Conservation (phyloP, 768 basidiomycete genomes). For the Cystobasidium onofrii region DNA sequence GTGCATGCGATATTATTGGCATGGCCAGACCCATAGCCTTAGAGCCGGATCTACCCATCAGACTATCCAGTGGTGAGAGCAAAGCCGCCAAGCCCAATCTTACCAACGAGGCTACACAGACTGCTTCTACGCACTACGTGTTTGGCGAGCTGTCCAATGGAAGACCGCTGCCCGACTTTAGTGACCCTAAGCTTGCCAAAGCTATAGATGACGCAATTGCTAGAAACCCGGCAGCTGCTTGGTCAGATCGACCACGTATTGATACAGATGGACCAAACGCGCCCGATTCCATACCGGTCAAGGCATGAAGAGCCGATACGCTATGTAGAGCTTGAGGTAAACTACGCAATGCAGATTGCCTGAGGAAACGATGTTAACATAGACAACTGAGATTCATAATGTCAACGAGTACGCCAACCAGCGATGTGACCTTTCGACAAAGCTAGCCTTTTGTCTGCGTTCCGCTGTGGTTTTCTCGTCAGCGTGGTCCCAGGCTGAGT, state of each 20-base stretch:
- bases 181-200: constrained; percentile 22
- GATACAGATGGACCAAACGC: not conserved
- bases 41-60: constrained; percentile 43
- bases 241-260: not conserved
- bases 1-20: constrained; percentile 39
- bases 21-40: constrained; percentile 43
- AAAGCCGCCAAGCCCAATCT: constrained; percentile 39
- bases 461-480: no score
- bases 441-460: no score
- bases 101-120: constrained; percentile 30
- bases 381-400: no score
- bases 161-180: constrained; percentile 34
- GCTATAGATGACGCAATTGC: constrained; percentile 16
- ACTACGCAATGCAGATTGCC: no score
- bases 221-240: constrained; percentile 6
- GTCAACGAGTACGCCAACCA: no score
- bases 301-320: not conserved
- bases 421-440: no score
- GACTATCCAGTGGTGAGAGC: constrained; percentile 41
- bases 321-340: no score
- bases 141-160: constrained; percentile 34
- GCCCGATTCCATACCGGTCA: not conserved
- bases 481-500: no score
- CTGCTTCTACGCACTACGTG: constrained; percentile 33
- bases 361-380: no score